phyloP scores from a whole-genome alignment of 139 green algal species.

The Coelastrella sp. region DNA sequence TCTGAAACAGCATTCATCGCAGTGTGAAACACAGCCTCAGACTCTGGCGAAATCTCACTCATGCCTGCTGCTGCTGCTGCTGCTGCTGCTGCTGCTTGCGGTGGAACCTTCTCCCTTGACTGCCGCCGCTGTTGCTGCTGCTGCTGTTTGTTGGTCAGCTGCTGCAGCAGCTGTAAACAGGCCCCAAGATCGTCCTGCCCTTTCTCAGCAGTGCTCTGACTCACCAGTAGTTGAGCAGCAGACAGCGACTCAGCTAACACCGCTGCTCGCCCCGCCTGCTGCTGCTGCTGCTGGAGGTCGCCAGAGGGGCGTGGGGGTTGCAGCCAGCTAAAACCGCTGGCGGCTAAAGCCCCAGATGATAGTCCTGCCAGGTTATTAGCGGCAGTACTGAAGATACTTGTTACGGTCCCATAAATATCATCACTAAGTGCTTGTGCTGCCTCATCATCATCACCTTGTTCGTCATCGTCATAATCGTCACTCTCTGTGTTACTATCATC shows the following conservation, averaged over 20 bases:
- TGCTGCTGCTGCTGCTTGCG: not conserved
- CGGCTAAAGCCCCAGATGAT: not conserved
- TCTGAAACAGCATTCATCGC: not conserved
- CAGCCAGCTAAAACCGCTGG: not conserved
- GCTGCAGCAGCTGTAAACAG: not conserved
- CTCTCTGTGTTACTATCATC: not conserved
- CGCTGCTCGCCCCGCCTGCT: not conserved
- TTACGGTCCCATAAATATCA: not conserved
- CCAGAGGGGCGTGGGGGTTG: not conserved
- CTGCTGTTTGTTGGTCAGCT: not conserved
- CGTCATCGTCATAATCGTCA: not conserved
- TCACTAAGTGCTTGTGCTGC: not conserved
- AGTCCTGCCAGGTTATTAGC: not conserved
- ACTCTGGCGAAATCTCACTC: not conserved
- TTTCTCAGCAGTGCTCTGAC: too few relatives aligned
- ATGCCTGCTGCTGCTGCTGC: too few relatives aligned
- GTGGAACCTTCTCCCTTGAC: not conserved
- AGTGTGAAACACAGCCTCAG: not conserved
- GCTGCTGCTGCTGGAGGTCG: not conserved
- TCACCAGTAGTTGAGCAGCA: not conserved
- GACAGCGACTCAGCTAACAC: not conserved
- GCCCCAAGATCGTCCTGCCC: not conserved
- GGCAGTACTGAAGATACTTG: not conserved
- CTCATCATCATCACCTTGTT: not conserved
- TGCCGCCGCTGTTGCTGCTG: not conserved